Evolutionary conservation across 202 grass and related monocot genomes (phyloP).

Genomic region (Digitaria exilis): DNA sequence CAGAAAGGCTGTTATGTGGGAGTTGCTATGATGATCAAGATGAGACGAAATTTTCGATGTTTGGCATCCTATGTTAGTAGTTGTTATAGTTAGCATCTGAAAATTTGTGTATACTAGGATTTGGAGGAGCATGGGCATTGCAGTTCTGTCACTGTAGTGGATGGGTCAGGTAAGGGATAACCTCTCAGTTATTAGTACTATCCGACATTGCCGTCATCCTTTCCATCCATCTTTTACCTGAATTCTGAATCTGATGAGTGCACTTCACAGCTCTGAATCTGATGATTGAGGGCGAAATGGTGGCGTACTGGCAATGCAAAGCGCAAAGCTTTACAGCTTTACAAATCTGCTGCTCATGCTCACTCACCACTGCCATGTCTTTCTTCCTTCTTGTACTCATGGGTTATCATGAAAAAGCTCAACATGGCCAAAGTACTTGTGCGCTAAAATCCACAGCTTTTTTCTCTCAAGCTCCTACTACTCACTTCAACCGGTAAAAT

Average conservation of each 20-base stretch:
- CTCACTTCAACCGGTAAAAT: slow-evolving; percentile 28
- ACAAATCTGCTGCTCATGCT: slow-evolving; percentile 30
- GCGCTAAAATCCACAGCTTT: neutral
- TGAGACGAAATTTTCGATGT: slow-evolving; percentile 1
- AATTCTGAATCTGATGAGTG: slow-evolving; percentile 19
- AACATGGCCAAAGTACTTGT: slow-evolving; percentile 24
- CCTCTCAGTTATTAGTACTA: neutral
- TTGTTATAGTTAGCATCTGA: too few relatives aligned
- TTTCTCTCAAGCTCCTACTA: neutral
- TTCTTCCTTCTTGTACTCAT: slow-evolving; percentile 44
- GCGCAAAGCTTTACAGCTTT: slow-evolving; percentile 55
- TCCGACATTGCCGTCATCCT: slow-evolving; percentile 35
- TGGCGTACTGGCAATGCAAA: slow-evolving; percentile 45
- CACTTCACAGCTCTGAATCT: slow-evolving; percentile 18
- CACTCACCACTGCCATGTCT: slow-evolving; percentile 24
- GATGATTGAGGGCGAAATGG: slow-evolving; percentile 7
- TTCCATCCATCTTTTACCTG: neutral
- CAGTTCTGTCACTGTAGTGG: slow-evolving; percentile 18
- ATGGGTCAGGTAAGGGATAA: too few relatives aligned
- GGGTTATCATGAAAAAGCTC: slow-evolving; percentile 47
- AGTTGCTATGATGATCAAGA: slow-evolving; percentile 22
- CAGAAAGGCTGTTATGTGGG: slow-evolving; percentile 20
- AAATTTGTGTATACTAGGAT: slow-evolving; percentile 10
- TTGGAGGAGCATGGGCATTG: slow-evolving; percentile 1
- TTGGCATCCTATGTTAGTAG: too few relatives aligned